Evolutionary conservation across 192 early-diverging fungal species (phyloP), one percentile per base, ranked within the genome.

Genomic region (Gonapodya sp.): DNA sequence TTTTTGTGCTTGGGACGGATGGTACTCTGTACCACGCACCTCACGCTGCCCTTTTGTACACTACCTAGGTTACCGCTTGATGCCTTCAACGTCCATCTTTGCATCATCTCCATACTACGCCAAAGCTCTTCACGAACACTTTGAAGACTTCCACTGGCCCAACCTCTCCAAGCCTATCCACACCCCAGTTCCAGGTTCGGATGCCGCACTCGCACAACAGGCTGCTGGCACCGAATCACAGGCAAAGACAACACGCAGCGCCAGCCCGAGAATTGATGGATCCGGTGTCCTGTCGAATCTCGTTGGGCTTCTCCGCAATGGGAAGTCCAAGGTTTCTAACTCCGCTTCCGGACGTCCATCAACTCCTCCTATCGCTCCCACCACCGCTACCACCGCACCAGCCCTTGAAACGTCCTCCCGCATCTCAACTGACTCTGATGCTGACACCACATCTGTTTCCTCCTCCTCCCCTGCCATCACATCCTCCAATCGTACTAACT

Each of bases 131-230:
- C 46, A 64, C 46, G 46, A 64, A 64, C 46, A 64, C 46, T 64
- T 64, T 64, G 46, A 64, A 24, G 46, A 64, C 46, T 64, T 64
- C 46, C 46, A 64, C 46, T 64, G 46, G 46, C 46, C 46, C 46
- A 64, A 8, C 8, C 46, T 64, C 46, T 16, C 46, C 46, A 64
- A 64, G 24, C 46, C 46, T 24, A 64, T 64, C 46, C 46, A 64
- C 46, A 64, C 46, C 24, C 46, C 46, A 8, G 46, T 64, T 24
- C 46, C 46, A 16, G 46, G 46, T 16, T 16, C 46, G 8, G 46
- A 64, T 16, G 46, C 46, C 46, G 46, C 46, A 64, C n/a, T n/a
- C n/a, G n/a, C n/a, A n/a, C n/a, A n/a, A n/a, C n/a, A n/a, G n/a
- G n/a, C n/a, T n/a, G n/a, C n/a, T n/a, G 46, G 8, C 24, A 24